Evolutionary conservation across 78 protist species (phyloP), one percentile per base, ranked within the genome.

Genomic region (Cavenderia fasciculata): DNA sequence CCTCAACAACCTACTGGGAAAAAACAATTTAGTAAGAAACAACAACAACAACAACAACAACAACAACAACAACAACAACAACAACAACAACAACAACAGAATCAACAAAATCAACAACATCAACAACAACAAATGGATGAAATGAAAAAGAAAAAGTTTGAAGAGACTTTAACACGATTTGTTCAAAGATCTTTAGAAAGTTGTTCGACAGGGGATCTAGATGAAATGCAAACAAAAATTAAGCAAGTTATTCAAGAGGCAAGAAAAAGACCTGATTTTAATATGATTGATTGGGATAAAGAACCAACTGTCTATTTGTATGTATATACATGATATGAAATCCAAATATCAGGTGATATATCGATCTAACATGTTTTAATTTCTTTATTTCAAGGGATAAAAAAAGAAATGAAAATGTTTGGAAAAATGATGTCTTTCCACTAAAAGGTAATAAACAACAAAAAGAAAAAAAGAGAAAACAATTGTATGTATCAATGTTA

Each of bases 261-360:
- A 1, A 38, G 40, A 18, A 0, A 49, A 33, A 44, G 0, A 57
- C 44, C 69, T 21, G 68, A 40, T 25, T 34, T 85, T 52, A 25
- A 57, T 38, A 23, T 1, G n/a, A 74, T 63, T 0, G 77, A 88
- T 49, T 88, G 94, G 94, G 87, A 76, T 31, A 61, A 62, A 6
- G 78, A 88, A 43, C 86, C 87, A 25, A 23, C 44, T 18, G 59
- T 70, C n/a, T n/a, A n/a, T n/a, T n/a, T n/a, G n/a, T n/a, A n/a
- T n/a, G n/a, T n/a, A 47, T 23, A 76, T 21, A 12, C 8, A 44
- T 0, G 33, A n/a, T 19, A 72, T n/a, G 4, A 33, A 44, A 16
- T 44, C 11, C 5, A 23, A 1, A 40, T 27, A 47, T 29, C 8
- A 41, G 23, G 8, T 0, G 12, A n/a, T n/a, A n/a, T n/a, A n/a